Base-by-base conservation (phyloP, 108 stramenopile genomes). In the Discostella stelligeroides region DNA sequence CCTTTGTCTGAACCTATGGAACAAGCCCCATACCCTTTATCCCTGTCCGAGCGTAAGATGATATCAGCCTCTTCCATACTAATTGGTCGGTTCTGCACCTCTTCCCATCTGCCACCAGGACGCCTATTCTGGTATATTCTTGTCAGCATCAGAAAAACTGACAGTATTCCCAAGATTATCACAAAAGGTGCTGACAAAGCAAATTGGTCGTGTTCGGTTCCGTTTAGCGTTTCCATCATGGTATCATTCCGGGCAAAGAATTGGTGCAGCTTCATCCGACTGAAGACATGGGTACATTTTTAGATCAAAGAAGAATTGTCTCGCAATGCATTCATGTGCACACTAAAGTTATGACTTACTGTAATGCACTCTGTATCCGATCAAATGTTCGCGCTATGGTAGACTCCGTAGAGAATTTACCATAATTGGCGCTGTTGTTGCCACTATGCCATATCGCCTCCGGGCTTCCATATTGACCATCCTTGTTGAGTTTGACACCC, bases 181-280 rank as follows among this genome's bases (percentile, higher is more conserved):
- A 28, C 46, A 37, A 14, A 38, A 13, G 63, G 63, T 15, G 48
- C 21, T 13, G 30, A 27, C 7, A 20, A 37, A 4, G 42, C 47
- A 14, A 48, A 13, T 17, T 62, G 25, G 25, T 23, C 25, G 3
- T 49, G 34, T 60, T 50, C 68, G 55, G 56, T 69, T 61, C 69
- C 69, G 49, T 54, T 49, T 28, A 77, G 13, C 4, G 69, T 70
- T 13, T 29, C 54, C 76, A 70, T 70, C 69, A 60, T 70, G 34
- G 70, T 70, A 37, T 68, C 69, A 17, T 66, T 69, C 51, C 69
- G 63, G 24, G 68, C 47, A 1, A 77, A 77, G 3, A 68, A 68
- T 8, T 70, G 64, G 28, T 56, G 67, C 4, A 47, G 29, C 30
- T 68, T 40, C 48, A 77, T 70, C 34, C 49, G 54, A 61, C 57